Evolutionary conservation across 2,329 filamentous ascomycete genomes (phyloP).

Genomic region (Clarireedia sp.): DNA sequence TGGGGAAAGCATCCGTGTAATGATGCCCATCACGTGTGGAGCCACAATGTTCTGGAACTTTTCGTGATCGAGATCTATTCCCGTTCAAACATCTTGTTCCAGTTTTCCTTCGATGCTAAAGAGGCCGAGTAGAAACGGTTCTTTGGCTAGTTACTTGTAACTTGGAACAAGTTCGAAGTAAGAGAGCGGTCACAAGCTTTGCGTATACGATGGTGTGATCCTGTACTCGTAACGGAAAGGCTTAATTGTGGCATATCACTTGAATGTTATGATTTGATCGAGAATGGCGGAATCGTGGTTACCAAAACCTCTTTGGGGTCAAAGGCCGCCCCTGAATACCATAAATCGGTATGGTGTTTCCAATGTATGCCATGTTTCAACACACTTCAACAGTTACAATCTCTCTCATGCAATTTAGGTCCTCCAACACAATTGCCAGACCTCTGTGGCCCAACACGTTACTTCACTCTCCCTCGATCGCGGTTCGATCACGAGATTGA

Average conservation of each 20-base stretch:
- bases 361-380: too few species aligned
- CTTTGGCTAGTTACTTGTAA: neutral
- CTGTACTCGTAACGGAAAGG: neutral
- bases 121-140: conserved; percentile 2
- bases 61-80: conserved; percentile 2
- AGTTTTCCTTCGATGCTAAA: neutral
- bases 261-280: too few species aligned
- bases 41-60: conserved; percentile 6
- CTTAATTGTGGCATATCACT: neutral
- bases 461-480: too few species aligned
- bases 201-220: neutral
- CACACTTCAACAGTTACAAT: too few species aligned
- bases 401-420: too few species aligned
- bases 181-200: conserved; percentile 8
- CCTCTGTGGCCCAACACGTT: too few species aligned
- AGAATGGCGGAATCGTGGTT: neutral
- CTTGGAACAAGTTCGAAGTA: too few species aligned
- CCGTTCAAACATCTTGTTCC: neutral
- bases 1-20: neutral
- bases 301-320: neutral
- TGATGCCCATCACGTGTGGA: conserved; percentile 1
- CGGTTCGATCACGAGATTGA: too few species aligned
- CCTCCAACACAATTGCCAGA: too few species aligned
- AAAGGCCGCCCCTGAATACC: too few species aligned
- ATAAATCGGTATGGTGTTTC: too few species aligned